Percentiles rank a stretch among this genome's conserved stretches.
These are phyloP conservation scores for Anisogramma anomala DNA, from an alignment of 2,329 filamentous ascomycete species.

Conservation along the genomic window DNA sequence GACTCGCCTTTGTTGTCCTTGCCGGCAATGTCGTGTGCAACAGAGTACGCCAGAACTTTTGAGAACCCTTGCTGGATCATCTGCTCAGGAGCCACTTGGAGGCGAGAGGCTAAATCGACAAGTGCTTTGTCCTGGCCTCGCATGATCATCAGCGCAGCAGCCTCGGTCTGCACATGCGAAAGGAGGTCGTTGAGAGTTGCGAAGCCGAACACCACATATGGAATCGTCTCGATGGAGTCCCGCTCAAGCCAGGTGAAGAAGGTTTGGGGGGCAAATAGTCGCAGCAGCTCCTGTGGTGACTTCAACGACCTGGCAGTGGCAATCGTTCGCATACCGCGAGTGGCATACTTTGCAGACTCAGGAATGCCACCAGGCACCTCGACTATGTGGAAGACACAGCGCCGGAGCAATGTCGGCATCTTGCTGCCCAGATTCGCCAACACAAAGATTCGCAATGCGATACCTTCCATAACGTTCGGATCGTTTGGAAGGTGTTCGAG, in stretches of 20 bases:
- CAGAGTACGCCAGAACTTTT: constrained; percentile 70
- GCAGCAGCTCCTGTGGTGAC: constrained; percentile 61
- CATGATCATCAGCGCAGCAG: constrained; percentile 73
- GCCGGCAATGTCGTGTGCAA: constrained; percentile 59
- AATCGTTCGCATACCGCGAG: constrained; percentile 56
- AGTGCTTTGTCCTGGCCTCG: constrained; percentile 57
- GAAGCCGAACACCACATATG: constrained; percentile 79
- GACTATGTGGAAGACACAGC: constrained; percentile 87
- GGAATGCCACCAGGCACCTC: constrained; percentile 70
- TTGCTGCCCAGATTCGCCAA: constrained; percentile 65
- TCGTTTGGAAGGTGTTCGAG: constrained; percentile 68
- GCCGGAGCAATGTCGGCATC: constrained; percentile 78
- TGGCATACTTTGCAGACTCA: constrained; percentile 56
- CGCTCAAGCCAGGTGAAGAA: constrained; percentile 79
- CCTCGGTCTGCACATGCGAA: constrained; percentile 60
- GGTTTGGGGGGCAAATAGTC: constrained; percentile 76
- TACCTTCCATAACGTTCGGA: constrained; percentile 62
- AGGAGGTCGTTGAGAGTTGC: constrained; percentile 56
- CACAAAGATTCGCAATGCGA: constrained; percentile 69
- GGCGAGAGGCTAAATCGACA: constrained; percentile 44
- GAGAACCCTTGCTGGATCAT: constrained; percentile 61
- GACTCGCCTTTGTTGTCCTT: constrained; percentile 42
- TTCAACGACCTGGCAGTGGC: constrained; percentile 52
- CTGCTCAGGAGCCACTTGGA: constrained; percentile 42
- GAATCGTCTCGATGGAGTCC: constrained; percentile 58